Evolutionary conservation across 371 early-diverging fungal species (phyloP), one percentile per base, ranked within the genome.

Genomic region (Mortierella sp.): DNA sequence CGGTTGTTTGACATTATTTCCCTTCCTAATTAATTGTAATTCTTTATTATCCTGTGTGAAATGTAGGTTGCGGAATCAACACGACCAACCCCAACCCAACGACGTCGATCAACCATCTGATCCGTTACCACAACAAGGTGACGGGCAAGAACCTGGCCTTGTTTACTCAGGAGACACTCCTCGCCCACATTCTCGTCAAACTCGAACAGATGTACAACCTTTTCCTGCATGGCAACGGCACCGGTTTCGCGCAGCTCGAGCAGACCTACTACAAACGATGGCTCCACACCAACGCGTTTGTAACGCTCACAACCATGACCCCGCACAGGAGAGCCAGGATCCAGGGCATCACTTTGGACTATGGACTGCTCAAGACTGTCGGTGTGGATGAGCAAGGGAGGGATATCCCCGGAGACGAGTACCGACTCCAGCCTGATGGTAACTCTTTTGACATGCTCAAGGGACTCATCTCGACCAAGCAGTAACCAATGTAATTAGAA

Each of bases 401-500:
- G 10, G 73, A 85, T 37, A 64, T 85, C 26, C 84, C 87, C 11
- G 87, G 85, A 4, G 85, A 89, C 31, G 85, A 88, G 22, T 92
- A 90, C 74, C 88, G 91, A 7, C 88, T 99, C 50, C 95, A 96
- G 82, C 99, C 99, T 3, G 98, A 97, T 79, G 98, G 98, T 10
- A 98, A 98, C 80, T 93, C 94, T 34, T 99, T 99, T 85, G 99
- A 99, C 79, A 97, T 98, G 96, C 88, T 98, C 86, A 92, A 93
- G 64, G 96, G 97, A 0, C 84, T 99, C 61, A 94, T 98, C 73
- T 77, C 82, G 2, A 26, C 39, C 22, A 82, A 82, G 53, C n/a
- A n/a, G n/a, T n/a, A n/a, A n/a, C n/a, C n/a, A n/a, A n/a, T n/a
- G n/a, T n/a, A n/a, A n/a, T n/a, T n/a, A n/a, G n/a, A n/a, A n/a